Conservation (phyloP, 2,329 filamentous ascomycete genomes). For the Microcyclosporella mali region DNA sequence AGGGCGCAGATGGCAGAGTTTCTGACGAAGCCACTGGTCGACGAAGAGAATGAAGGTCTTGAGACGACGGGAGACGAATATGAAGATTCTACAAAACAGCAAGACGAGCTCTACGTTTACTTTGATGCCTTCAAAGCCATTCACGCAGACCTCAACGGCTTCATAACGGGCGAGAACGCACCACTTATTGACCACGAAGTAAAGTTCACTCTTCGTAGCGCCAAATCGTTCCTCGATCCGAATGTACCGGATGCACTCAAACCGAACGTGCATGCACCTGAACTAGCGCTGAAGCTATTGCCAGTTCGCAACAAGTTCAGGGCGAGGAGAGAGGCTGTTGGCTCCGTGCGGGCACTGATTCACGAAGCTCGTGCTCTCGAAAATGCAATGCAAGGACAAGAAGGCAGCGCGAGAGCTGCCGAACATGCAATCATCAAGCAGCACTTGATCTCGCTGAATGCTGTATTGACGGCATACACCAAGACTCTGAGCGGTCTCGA, state of each 20-base stretch:
- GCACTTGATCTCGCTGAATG: conserved; percentile 56
- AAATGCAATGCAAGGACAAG: conserved; percentile 54
- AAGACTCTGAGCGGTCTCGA: conserved; percentile 51
- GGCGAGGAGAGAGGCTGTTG: conserved; percentile 47
- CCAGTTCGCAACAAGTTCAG: conserved; percentile 43
- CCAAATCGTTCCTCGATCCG: conserved; percentile 37
- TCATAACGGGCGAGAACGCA: conserved; percentile 72
- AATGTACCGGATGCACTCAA: conserved; percentile 50
- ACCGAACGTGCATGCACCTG: conserved; percentile 63
- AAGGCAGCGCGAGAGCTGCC: conserved; percentile 49
- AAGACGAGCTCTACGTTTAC: conserved; percentile 85
- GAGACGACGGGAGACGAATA: conserved; percentile 87
- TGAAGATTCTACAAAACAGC: conserved; percentile 74
- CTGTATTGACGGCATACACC: conserved; percentile 46
- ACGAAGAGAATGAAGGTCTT: conserved; percentile 64
- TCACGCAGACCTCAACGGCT: conserved; percentile 71
- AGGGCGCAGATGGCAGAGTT: conserved; percentile 66
- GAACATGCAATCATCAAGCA: conserved; percentile 61
- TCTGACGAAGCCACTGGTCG: conserved; percentile 68
- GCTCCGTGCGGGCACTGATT: conserved; percentile 65
- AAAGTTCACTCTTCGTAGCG: conserved; percentile 34
- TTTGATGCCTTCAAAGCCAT: conserved; percentile 69
- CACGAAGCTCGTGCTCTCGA: conserved; percentile 61
- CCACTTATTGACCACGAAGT: conserved; percentile 68
- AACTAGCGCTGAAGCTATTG: conserved; percentile 47